These are phyloP conservation scores for Talaromyces sp. DNA, from an alignment of 2,329 filamentous ascomycete genomes.

Conservation along the genomic window DNA sequence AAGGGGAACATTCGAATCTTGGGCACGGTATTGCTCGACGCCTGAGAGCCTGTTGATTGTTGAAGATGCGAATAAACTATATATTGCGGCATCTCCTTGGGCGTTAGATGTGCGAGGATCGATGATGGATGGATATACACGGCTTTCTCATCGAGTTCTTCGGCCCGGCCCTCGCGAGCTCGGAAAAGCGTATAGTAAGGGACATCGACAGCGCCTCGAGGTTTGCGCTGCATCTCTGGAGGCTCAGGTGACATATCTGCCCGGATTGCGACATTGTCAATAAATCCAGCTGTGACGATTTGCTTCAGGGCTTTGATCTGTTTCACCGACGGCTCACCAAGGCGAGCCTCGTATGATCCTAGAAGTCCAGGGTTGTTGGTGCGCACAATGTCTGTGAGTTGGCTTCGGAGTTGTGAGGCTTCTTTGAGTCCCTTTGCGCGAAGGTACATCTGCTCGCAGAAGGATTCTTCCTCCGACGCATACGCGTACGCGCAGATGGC, in stretches of 20 bases:
- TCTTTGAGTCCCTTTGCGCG: slow-evolving; percentile 83
- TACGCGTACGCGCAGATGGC: slow-evolving; percentile 83
- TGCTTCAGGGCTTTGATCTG: slow-evolving; percentile 80
- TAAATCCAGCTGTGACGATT: slow-evolving; percentile 85
- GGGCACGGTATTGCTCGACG: slow-evolving; percentile 45
- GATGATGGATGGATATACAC: slow-evolving; percentile 89
- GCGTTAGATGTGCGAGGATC: slow-evolving; percentile 64
- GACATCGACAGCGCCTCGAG: slow-evolving; percentile 82
- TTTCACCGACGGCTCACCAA: slow-evolving; percentile 60
- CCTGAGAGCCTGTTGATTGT: slow-evolving; percentile 51
- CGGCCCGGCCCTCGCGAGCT: slow-evolving; percentile 44
- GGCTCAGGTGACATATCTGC: slow-evolving; percentile 77
- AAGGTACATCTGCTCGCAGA: slow-evolving; percentile 80
- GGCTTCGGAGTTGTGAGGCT: slow-evolving; percentile 72
- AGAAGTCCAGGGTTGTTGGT: slow-evolving; percentile 58
- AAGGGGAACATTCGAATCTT: slow-evolving; percentile 86
- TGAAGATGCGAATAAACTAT: slow-evolving; percentile 85
- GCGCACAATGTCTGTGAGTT: slow-evolving; percentile 76
- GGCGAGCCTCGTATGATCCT: slow-evolving; percentile 37
- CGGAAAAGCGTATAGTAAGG: slow-evolving; percentile 84
- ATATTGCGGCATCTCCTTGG: slow-evolving; percentile 75
- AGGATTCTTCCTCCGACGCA: slow-evolving; percentile 56
- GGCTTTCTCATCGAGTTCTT: slow-evolving; percentile 53
- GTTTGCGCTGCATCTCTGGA: slow-evolving; percentile 61
- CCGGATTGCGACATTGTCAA: slow-evolving; percentile 90